phyloP scores from a whole-genome alignment of 352 stramenopile species.

The Phytophthora hybrid region DNA sequence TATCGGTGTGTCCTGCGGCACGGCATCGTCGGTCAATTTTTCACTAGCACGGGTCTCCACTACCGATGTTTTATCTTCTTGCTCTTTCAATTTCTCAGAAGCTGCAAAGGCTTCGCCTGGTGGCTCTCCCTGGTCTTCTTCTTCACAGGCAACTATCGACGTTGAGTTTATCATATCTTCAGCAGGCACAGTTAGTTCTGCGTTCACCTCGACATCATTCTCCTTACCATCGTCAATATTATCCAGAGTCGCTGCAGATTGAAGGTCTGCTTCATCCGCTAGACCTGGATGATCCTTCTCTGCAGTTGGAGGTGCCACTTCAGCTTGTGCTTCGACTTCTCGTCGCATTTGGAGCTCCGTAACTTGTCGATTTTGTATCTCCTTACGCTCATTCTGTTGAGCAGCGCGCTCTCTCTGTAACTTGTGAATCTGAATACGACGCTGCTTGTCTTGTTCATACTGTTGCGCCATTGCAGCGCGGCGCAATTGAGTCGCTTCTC shows the following conservation, averaged over 20 bases:
- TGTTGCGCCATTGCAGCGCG: constrained; percentile 66
- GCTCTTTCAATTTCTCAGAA: neutral
- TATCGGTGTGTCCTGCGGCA: neutral
- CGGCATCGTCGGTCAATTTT: neutral
- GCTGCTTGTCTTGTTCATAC: constrained; percentile 72
- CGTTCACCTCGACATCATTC: neutral
- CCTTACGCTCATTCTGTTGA: constrained; percentile 31
- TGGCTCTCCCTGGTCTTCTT: neutral
- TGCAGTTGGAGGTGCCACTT: neutral
- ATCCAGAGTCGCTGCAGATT: neutral
- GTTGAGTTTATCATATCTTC: neutral
- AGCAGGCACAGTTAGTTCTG: neutral
- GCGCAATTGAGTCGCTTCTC: constrained; percentile 51
- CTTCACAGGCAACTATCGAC: neutral
- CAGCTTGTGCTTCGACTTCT: neutral
- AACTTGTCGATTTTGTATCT: constrained; percentile 17
- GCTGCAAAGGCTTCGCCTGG: neutral
- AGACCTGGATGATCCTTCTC: neutral
- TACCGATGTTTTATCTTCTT: neutral
- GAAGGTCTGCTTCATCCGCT: neutral
- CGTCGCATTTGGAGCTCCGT: constrained; percentile 4
- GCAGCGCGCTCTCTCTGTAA: constrained; percentile 64
- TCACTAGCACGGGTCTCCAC: neutral
- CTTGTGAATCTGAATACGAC: constrained; percentile 71
- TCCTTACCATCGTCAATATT: neutral